phyloP scores from a whole-genome alignment of 1,284 basidiomycete species.

The Ceratobasidium sp. region DNA sequence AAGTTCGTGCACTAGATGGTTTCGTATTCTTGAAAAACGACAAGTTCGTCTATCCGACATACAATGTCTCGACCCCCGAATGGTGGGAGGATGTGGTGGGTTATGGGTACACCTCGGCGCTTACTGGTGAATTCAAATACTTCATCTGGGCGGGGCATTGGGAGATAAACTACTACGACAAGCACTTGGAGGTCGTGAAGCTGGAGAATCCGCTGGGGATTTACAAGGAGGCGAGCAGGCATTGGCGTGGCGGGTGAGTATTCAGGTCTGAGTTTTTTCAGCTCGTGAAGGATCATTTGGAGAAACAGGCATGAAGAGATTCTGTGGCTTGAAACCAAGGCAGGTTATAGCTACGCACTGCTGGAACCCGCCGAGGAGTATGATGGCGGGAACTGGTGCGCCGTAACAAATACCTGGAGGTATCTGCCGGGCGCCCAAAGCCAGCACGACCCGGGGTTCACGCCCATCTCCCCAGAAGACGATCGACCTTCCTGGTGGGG shows the following conservation, averaged over 20 bases:
- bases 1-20: conserved; percentile 3
- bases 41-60: neutral
- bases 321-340: conserved; percentile 11
- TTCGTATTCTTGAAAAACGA: conserved; percentile 3
- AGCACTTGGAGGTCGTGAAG: neutral
- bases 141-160: conserved; percentile 2
- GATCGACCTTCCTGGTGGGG: conserved; percentile 1
- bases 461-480: neutral
- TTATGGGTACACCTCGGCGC: neutral
- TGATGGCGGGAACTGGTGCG: neutral
- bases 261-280: neutral
- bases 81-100: conserved; percentile 8
- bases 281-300: neutral
- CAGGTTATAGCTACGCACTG: neutral
- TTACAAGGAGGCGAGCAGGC: neutral
- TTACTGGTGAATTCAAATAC: neutral
- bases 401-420: neutral
- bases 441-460: neutral
- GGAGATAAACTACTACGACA: neutral
- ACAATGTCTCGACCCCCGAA: neutral
- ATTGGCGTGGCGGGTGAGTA: conserved; percentile 15
- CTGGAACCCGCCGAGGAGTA: neutral
- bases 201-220: neutral
- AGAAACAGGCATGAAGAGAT: neutral
- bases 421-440: neutral